Evolutionary conservation across 2,329 filamentous ascomycete genomes (phyloP).

Genomic region (Colletotrichum chrysophilum): DNA sequence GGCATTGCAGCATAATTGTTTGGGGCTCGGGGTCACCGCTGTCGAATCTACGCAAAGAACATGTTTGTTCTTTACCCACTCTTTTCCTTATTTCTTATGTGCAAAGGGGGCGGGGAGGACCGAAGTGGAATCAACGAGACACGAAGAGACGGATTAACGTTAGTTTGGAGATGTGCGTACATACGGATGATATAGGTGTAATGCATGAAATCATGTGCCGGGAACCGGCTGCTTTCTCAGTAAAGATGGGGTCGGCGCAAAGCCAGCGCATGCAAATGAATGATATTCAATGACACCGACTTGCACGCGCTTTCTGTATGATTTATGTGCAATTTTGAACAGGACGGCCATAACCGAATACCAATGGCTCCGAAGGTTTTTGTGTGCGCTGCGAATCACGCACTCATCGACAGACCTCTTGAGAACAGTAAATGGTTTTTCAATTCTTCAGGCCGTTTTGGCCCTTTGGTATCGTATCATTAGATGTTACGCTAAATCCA

Average conservation of each 20-base stretch:
- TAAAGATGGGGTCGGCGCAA: not conserved
- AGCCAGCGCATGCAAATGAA: not conserved
- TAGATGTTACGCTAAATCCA: not conserved
- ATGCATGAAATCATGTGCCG: not conserved
- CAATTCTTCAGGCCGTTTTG: not conserved
- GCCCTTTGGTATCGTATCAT: constrained; percentile 8
- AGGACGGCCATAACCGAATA: not conserved
- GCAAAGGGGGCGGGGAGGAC: not conserved
- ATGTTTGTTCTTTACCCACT: not conserved
- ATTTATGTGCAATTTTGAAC: not conserved
- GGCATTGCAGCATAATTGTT: constrained; percentile 1
- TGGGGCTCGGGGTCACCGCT: not conserved
- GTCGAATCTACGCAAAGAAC: not conserved
- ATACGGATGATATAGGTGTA: not conserved
- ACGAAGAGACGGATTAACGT: not conserved
- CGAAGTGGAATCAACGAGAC: not conserved
- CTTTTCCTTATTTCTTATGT: not conserved
- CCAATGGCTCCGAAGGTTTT: not conserved
- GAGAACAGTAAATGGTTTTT: not conserved
- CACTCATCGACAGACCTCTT: not conserved
- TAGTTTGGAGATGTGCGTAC: not conserved
- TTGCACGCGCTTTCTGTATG: not conserved
- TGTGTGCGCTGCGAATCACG: not conserved
- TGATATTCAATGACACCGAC: not conserved
- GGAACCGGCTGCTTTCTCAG: not conserved